Percentiles rank a stretch among this genome's conserved stretches.
Evolutionary conservation across 2,329 filamentous ascomycete species (phyloP).

Genomic region (Xylariaceae sp.): DNA sequence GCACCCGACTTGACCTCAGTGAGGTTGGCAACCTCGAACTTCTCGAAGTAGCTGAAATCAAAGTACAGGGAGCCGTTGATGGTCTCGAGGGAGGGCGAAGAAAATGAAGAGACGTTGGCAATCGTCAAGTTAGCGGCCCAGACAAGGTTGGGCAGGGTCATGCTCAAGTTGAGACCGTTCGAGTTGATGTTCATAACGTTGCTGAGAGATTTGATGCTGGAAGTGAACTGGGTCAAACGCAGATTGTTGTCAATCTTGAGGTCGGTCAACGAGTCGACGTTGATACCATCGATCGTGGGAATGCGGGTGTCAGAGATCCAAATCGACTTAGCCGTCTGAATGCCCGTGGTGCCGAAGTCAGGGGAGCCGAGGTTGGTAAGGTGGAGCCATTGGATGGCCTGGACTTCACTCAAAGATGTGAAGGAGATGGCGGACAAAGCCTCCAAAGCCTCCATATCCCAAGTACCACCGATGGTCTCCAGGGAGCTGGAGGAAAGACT

Average conservation of each 20-base stretch:
- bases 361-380: conserved; percentile 59
- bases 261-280: conserved; percentile 66
- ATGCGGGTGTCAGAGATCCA: conserved; percentile 85
- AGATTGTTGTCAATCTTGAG: conserved; percentile 91
- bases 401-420: conserved; percentile 61
- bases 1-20: conserved; percentile 60
- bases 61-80: conserved; percentile 82
- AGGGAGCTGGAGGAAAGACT: conserved; percentile 62
- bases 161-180: conserved; percentile 71
- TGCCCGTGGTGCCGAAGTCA: conserved; percentile 49
- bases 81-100: conserved; percentile 66
- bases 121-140: conserved; percentile 79
- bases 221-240: conserved; percentile 71
- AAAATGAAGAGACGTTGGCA: conserved; percentile 73
- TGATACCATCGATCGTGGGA: conserved; percentile 74
- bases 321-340: conserved; percentile 67
- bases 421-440: conserved; percentile 68
- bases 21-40: conserved; percentile 66
- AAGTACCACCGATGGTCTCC: conserved; percentile 63
- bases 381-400: conserved; percentile 67
- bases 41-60: conserved; percentile 71
- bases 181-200: conserved; percentile 69
- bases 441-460: conserved; percentile 67
- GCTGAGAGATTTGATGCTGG: conserved; percentile 74
- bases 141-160: conserved; percentile 75